Conservation (phyloP, 2,329 filamentous ascomycete species). For the Pestalotiopsis sp. region DNA sequence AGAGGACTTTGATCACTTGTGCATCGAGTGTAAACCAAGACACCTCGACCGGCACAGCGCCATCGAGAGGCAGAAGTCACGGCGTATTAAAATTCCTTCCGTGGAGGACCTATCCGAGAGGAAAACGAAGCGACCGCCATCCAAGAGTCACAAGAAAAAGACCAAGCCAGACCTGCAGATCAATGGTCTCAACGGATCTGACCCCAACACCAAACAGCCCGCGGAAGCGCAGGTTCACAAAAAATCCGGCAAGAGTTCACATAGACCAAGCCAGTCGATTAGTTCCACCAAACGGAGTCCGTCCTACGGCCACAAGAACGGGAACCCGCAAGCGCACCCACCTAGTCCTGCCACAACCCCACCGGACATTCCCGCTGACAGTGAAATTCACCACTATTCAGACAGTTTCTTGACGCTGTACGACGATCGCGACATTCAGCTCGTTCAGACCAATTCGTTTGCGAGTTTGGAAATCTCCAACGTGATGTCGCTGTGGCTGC, state of each 20-base stretch:
- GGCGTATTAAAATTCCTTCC: slow-evolving; percentile 47
- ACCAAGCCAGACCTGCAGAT: slow-evolving; percentile 69
- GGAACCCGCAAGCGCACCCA: slow-evolving; percentile 57
- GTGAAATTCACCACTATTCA: slow-evolving; percentile 69
- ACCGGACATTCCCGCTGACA: slow-evolving; percentile 62
- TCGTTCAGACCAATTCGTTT: slow-evolving; percentile 73
- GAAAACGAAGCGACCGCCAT: slow-evolving; percentile 70
- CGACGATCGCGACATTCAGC: slow-evolving; percentile 55
- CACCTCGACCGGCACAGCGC: slow-evolving; percentile 73
- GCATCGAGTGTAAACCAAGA: slow-evolving; percentile 83
- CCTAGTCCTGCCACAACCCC: slow-evolving; percentile 78
- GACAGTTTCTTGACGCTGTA: slow-evolving; percentile 75
- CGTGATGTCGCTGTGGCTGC: slow-evolving; percentile 75
- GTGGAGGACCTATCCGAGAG: slow-evolving; percentile 60
- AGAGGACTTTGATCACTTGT: slow-evolving; percentile 77
- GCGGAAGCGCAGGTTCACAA: slow-evolving; percentile 64
- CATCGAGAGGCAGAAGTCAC: slow-evolving; percentile 66
- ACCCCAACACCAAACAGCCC: slow-evolving; percentile 52
- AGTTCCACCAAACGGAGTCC: slow-evolving; percentile 69
- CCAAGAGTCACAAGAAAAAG: slow-evolving; percentile 90
- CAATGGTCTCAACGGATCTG: slow-evolving; percentile 65
- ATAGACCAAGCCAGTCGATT: slow-evolving; percentile 76
- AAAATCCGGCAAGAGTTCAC: slow-evolving; percentile 72
- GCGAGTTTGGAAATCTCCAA: slow-evolving; percentile 74
- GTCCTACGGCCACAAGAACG: slow-evolving; percentile 62